Conservation (phyloP, 305 asterid genomes). For the Fraxinus paxiana region DNA sequence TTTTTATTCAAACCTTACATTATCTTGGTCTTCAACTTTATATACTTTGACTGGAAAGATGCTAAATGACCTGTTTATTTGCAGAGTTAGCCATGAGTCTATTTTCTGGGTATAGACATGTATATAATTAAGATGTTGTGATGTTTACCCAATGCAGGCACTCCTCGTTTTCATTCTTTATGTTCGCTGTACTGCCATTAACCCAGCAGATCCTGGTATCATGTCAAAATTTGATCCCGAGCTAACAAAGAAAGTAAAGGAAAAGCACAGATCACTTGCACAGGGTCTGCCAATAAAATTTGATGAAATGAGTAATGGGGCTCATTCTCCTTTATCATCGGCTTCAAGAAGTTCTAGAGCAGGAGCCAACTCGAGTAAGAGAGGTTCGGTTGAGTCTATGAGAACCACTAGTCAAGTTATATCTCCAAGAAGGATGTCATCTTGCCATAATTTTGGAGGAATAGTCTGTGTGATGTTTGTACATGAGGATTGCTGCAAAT, state of each 20-base stretch:
- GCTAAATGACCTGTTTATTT: neutral
- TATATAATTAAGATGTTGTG: neutral
- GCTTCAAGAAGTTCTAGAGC: slow-evolving; percentile 68
- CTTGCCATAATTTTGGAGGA: slow-evolving; percentile 56
- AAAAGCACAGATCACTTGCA: slow-evolving; percentile 47
- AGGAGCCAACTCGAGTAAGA: slow-evolving; percentile 61
- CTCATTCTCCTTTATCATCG: slow-evolving; percentile 66
- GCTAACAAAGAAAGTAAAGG: slow-evolving; percentile 36
- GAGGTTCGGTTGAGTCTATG: slow-evolving; percentile 62
- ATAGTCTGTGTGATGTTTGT: slow-evolving; percentile 68
- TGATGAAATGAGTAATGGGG: slow-evolving; percentile 65
- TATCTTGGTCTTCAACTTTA: neutral
- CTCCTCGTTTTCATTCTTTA: slow-evolving; percentile 79
- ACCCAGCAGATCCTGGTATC: slow-evolving; percentile 99
- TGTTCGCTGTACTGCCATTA: slow-evolving; percentile 89
- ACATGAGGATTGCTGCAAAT: slow-evolving; percentile 77
- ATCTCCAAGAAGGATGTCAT: slow-evolving; percentile 41
- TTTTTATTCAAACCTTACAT: neutral
- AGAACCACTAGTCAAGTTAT: slow-evolving; percentile 45
- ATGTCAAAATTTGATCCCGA: slow-evolving; percentile 67
- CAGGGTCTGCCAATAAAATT: slow-evolving; percentile 44
- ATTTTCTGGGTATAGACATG: neutral
- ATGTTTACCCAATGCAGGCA: slow-evolving; percentile 54
- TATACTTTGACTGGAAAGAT: neutral
- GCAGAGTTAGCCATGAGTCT: neutral